Evolutionary conservation across 257 asterid genomes (phyloP).

Genomic region (Oldenlandia corymbosa): DNA sequence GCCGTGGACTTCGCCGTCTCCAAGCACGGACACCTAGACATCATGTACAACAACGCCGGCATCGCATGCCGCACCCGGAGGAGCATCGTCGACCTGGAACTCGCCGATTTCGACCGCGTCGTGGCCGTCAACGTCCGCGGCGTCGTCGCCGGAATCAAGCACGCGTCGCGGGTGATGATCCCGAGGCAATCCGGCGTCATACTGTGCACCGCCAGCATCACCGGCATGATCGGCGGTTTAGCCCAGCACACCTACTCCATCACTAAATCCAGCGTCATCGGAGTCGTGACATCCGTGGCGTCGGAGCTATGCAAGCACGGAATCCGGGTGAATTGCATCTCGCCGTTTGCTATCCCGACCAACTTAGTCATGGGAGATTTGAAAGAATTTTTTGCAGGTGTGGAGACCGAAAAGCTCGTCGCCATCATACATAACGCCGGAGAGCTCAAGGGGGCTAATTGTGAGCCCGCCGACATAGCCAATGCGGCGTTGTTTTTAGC

Average conservation of each 20-base stretch:
- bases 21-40: constrained; percentile 54
- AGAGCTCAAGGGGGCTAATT: constrained; percentile 48
- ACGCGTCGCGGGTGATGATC: constrained; percentile 88
- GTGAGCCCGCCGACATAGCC: constrained; percentile 65
- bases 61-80: constrained; percentile 72
- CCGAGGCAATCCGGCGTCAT: constrained; percentile 54
- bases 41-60: constrained; percentile 92
- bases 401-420: constrained; percentile 34
- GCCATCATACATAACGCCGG: constrained; percentile 46
- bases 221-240: constrained; percentile 70
- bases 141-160: constrained; percentile 69
- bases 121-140: constrained; percentile 77
- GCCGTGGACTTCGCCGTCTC: constrained; percentile 68
- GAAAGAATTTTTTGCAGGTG: constrained; percentile 36
- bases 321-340: constrained; percentile 67
- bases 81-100: constrained; percentile 59
- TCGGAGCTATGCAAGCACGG: constrained; percentile 65
- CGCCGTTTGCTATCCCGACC: constrained; percentile 83
- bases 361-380: constrained; percentile 54
- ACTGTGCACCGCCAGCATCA: constrained; percentile 78
- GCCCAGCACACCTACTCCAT: constrained; percentile 72
- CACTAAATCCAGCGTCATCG: constrained; percentile 63
- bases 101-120: constrained; percentile 51
- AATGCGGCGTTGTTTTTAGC: constrained; percentile 76
- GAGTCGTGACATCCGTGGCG: constrained; percentile 52